These are phyloP conservation scores for Trichoderma lentiforme DNA, from an alignment of 2,329 filamentous ascomycete genomes.

Conservation along the genomic window DNA sequence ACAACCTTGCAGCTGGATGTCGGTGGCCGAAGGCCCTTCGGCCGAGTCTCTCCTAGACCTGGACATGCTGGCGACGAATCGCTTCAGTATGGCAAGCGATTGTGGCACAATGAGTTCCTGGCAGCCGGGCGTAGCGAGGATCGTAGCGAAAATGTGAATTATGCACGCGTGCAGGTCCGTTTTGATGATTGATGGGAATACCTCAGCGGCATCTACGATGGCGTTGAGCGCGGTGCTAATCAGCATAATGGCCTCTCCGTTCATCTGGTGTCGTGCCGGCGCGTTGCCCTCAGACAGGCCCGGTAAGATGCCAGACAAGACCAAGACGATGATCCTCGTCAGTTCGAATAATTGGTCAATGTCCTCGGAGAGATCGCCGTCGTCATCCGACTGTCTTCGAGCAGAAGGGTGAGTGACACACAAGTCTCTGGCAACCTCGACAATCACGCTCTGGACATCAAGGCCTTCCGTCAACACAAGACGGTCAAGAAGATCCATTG, in stretches of 20 bases:
- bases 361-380: slow-evolving; percentile 85
- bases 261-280: slow-evolving; percentile 70
- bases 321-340: slow-evolving; percentile 91
- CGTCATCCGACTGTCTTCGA: slow-evolving; percentile 51
- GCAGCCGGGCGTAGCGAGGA: slow-evolving; percentile 77
- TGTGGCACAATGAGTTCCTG: slow-evolving; percentile 88
- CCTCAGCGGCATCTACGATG: slow-evolving; percentile 88
- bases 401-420: slow-evolving; percentile 91
- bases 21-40: slow-evolving; percentile 49
- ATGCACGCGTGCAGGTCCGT: slow-evolving; percentile 95
- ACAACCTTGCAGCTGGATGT: slow-evolving; percentile 74
- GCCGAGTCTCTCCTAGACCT: slow-evolving; percentile 38
- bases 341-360: slow-evolving; percentile 98
- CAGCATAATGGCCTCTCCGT: slow-evolving; percentile 80
- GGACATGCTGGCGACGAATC: slow-evolving; percentile 78
- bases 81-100: slow-evolving; percentile 84
- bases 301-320: slow-evolving; percentile 82
- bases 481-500: slow-evolving; percentile 91
- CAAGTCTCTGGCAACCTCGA: slow-evolving; percentile 86
- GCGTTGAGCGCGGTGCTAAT: slow-evolving; percentile 79
- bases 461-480: slow-evolving; percentile 87
- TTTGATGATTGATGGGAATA: slow-evolving; percentile 95
- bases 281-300: slow-evolving; percentile 68
- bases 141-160: slow-evolving; percentile 92
- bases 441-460: slow-evolving; percentile 85